Conservation (phyloP, 164 flowering plant species). For the Brasenia schreberi region DNA sequence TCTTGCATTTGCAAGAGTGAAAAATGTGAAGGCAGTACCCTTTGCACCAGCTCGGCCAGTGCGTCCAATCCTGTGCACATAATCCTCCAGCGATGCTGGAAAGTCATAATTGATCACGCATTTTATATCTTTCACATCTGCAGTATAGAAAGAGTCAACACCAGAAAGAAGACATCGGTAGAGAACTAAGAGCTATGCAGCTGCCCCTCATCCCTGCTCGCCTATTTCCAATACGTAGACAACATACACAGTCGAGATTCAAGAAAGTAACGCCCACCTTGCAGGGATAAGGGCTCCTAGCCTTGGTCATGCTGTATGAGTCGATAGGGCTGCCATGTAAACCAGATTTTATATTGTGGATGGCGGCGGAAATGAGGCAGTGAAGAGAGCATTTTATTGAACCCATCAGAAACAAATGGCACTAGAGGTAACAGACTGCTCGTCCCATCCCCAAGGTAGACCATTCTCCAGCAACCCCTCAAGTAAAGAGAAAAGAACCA, state of each 20-base stretch:
- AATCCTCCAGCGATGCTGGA: slow-evolving; percentile 89
- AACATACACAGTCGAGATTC: slow-evolving; percentile 40
- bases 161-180: slow-evolving; percentile 7
- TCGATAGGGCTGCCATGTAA: slow-evolving; percentile 84
- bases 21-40: slow-evolving; percentile 77
- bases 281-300: slow-evolving; percentile 85
- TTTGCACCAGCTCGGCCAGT: slow-evolving; percentile 98
- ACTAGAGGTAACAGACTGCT: not conserved
- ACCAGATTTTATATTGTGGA: slow-evolving; percentile 84
- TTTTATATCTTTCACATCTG: slow-evolving; percentile 99
- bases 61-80: slow-evolving; percentile 96
- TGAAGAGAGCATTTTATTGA: slow-evolving; percentile 7
- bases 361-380: slow-evolving; percentile 28
- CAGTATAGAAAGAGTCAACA: slow-evolving; percentile 8
- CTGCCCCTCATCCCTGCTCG: slow-evolving; percentile 77
- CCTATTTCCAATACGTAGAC: slow-evolving; percentile 34
- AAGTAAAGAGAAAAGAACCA: slow-evolving; percentile 5
- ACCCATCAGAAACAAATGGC: slow-evolving; percentile 2
- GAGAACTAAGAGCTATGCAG: not conserved
- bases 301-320: slow-evolving; percentile 21
- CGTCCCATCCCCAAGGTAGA: not conserved
- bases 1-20: slow-evolving; percentile 73
- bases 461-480: not conserved
- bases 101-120: slow-evolving; percentile 95
- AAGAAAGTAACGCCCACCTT: slow-evolving; percentile 72